Evolutionary conservation across 2,329 filamentous ascomycete genomes (phyloP).

Genomic region (Colletotrichum godetiae): DNA sequence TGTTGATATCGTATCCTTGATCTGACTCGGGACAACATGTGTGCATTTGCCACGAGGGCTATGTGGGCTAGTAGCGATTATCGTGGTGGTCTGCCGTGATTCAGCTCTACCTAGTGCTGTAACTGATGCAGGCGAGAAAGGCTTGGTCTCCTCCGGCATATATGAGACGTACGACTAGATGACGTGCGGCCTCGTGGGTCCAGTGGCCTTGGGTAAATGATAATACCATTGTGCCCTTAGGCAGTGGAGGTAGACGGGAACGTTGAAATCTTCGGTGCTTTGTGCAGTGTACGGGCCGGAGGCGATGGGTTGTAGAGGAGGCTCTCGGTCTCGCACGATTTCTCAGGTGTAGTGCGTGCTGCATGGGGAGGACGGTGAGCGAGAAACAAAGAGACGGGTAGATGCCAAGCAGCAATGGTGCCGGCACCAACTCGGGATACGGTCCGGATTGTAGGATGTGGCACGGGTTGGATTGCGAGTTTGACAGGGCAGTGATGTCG

Average conservation of each 20-base stretch:
- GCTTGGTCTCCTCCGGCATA: neutral
- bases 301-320: neutral
- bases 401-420: neutral
- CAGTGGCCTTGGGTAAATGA: neutral
- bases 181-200: neutral
- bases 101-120: neutral
- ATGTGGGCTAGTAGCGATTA: neutral
- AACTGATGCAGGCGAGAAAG: neutral
- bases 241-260: neutral
- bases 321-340: neutral
- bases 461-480: neutral
- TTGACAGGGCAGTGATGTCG: constrained; percentile 3
- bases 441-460: neutral
- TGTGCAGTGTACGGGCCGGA: neutral
- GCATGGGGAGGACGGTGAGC: neutral
- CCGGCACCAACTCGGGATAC: neutral
- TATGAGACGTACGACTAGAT: neutral
- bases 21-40: neutral
- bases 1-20: neutral
- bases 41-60: neutral
- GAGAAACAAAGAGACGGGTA: neutral
- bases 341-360: neutral
- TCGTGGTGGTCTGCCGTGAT: constrained; percentile 4
- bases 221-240: neutral
- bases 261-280: constrained; percentile 14